Evolutionary conservation across 2,329 filamentous ascomycete species (phyloP), one percentile per base, ranked within the genome.

Genomic region (Phaeosphaeriaceae sp.): DNA sequence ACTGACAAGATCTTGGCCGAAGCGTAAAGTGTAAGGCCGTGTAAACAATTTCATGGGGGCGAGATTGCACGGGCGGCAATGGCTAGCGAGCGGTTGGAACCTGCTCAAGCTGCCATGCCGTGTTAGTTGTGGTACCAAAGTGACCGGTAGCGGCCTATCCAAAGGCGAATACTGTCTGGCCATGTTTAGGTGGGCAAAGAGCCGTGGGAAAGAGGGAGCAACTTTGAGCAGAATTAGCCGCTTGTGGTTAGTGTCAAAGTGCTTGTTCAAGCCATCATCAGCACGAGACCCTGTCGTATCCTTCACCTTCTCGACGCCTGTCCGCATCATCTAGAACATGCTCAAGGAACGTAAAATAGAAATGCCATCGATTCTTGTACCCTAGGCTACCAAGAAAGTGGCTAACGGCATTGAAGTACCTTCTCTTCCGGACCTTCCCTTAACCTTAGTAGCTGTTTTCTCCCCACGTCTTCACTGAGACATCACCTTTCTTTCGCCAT

Each of bases 201-300:
- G 42, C 50, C 50, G 54, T 56, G 32, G 26, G 34, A 16, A 30
- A 43, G 44, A 57, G 35, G 59, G 62, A 64, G 62, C 51, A 48
- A 57, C 57, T 64, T 66, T 66, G 62, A 66, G 62, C 62, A 66
- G 15, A 61, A 53, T 66, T 63, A 61, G 45, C 62, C 53, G 48
- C 38, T 54, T 61, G 8, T 6, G 61, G 62, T 36, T 61, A 64
- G 61, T 17, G 7, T 28, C 13, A 12, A n/a, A 42, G 56, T 50
- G 56, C 56, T 56, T 56, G 29, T 40, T 32, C 38, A 35, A 56
- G 56, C 58, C 56, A 57, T 49, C 15, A 28, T 45, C 40, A 43
- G 29, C 37, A 42, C 18, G 37, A 47, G 52, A 50, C 48, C 30
- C 39, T 40, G 33, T n/a, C n/a, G n/a, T n/a, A n/a, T n/a, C n/a